Conservation (phyloP, 768 basidiomycete species). For the Leccinum boreale region DNA sequence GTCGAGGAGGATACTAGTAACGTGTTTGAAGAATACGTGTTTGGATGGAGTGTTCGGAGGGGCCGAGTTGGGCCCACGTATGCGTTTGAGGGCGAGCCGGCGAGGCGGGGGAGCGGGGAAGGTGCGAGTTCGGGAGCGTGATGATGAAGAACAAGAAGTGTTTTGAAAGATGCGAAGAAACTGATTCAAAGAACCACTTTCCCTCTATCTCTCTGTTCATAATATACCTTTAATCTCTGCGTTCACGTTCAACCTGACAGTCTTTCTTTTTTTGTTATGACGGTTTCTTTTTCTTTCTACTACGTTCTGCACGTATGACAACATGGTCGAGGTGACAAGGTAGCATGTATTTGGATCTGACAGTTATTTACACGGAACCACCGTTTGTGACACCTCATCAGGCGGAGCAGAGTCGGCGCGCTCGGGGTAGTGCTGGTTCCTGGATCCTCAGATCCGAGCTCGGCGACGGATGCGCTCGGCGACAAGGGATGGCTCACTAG, state of each 20-base stretch:
- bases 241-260: background rate
- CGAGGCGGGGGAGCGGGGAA: slow-evolving; percentile 4
- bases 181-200: background rate
- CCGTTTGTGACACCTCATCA: no score
- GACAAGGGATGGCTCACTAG: no score
- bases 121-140: slow-evolving; percentile 7
- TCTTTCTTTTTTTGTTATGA: background rate
- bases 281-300: background rate
- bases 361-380: slow-evolving; percentile 12
- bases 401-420: no score
- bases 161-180: background rate
- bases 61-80: background rate
- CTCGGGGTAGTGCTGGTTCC: no score
- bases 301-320: slow-evolving; percentile 6
- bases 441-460: no score
- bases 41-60: slow-evolving; percentile 10
- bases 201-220: background rate
- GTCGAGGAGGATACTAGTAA: slow-evolving; percentile 20
- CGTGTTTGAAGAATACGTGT: slow-evolving; percentile 13
- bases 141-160: background rate
- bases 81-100: slow-evolving; percentile 3
- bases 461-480: no score
- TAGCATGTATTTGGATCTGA: slow-evolving; percentile 15
- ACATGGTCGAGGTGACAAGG: slow-evolving; percentile 3
- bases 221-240: background rate